Percentiles rank a stretch among this genome's conserved stretches.
phyloP scores from a whole-genome alignment of 108 stramenopile genomes.

The Discostella stelligeroides region DNA sequence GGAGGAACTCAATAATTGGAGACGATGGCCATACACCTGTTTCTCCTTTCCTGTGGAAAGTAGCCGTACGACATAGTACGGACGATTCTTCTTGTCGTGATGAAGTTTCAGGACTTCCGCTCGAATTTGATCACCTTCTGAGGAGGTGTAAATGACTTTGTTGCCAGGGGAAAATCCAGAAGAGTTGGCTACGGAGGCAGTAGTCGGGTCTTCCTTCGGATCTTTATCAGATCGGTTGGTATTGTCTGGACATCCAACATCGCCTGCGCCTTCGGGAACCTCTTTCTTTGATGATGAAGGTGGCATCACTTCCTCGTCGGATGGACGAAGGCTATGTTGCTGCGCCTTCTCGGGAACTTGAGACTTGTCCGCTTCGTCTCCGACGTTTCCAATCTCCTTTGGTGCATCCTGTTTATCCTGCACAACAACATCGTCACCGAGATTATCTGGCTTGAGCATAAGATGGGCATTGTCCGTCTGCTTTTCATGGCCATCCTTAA shows the following conservation, averaged over 20 bases:
- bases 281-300: background rate
- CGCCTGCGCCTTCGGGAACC: background rate
- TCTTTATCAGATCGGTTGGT: slow-evolving; percentile 3
- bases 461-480: slow-evolving; percentile 58
- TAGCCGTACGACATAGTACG: slow-evolving; percentile 33
- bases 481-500: slow-evolving; percentile 56
- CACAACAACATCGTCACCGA: background rate
- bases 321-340: background rate
- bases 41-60: slow-evolving; percentile 41
- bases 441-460: slow-evolving; percentile 6
- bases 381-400: too few relatives aligned
- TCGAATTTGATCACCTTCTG: slow-evolving; percentile 34
- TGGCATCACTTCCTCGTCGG: background rate
- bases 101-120: slow-evolving; percentile 37
- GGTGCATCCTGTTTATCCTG: background rate
- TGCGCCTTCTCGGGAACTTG: too few relatives aligned
- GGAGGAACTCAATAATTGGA: slow-evolving; percentile 9
- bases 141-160: slow-evolving; percentile 42
- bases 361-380: too few relatives aligned
- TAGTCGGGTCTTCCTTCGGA: slow-evolving; percentile 14
- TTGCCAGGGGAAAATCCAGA: slow-evolving; percentile 24
- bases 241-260: background rate
- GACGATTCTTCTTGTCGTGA: slow-evolving; percentile 45
- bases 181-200: background rate
- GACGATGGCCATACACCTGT: slow-evolving; percentile 49